Base-by-base conservation (phyloP, 2,329 filamentous ascomycete species). In the Xylaria hypoxylon region DNA sequence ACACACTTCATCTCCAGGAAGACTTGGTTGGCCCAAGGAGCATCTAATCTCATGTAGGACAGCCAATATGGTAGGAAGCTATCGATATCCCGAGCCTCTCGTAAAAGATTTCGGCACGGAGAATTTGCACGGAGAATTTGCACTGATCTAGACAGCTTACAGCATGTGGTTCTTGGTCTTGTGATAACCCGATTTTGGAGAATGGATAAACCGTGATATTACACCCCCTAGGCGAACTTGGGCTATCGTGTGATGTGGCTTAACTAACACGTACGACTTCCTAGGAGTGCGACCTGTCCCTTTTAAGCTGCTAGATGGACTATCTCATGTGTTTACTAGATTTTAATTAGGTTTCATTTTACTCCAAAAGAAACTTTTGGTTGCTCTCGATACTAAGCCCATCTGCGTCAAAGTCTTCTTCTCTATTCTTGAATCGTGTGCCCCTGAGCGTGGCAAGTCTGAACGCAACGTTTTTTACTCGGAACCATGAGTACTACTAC, bases 101-200 rank as follows among this genome's bases (percentile, higher is more conserved):
- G 11, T 50, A 4, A 33, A 56, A 7, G 24, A 31, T 33, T 28
- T 62, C 59, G 59, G 59, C 42, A 62, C 59, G 50, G 59, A 42
- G 3, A 31, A 48, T 62, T 56, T 50, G 4, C 38, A 42, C 17
- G 22, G 19, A 42, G 3, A 31, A 48, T 62, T 56, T 50, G 4
- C 38, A 42, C 17, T 13, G 19, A 24, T 8, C 35, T 3, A 35
- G 48, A 2, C 28, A 22, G 19, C 51, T 28, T 47, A 24, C 26
- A 24, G 31, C 15, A 28, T 11, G 13, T 19, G 19, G 17, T 31
- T 24, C 19, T 7, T 40, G 22, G 42, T 31, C 3, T 35, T 48
- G 31, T 42, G 31, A 56, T 62, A 50, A 22, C 5, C 42, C 51
- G 51, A 42, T 48, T 6, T 40, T 42, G 31, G 24, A 26, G 2